These are phyloP conservation scores for Backusella macrospora DNA, from an alignment of 192 early-diverging fungal genomes.

Conservation along the genomic window DNA sequence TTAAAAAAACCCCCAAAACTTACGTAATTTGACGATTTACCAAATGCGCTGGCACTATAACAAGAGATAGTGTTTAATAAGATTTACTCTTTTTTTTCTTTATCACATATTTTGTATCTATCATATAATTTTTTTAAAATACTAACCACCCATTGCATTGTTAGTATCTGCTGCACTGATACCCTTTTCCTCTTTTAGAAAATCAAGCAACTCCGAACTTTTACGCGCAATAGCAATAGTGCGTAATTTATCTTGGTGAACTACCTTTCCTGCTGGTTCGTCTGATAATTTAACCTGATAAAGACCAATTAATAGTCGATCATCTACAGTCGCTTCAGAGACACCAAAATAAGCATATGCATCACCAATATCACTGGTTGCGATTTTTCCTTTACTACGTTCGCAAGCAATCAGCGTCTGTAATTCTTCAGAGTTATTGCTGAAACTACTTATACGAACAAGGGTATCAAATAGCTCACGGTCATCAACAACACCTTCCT, in stretches of 20 bases:
- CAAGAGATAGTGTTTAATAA: not conserved
- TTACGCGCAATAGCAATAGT: slow-evolving; percentile 27
- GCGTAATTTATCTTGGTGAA: slow-evolving; percentile 32
- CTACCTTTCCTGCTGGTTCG: slow-evolving; percentile 30
- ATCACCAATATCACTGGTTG: slow-evolving; percentile 37
- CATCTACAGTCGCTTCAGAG: slow-evolving; percentile 40
- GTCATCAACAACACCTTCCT: slow-evolving; percentile 44
- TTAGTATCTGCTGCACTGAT: slow-evolving; percentile 3
- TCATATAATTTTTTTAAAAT: too few relatives aligned
- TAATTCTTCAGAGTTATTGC: slow-evolving; percentile 43
- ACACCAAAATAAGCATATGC: slow-evolving; percentile 55
- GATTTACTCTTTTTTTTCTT: not conserved
- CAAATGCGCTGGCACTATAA: slow-evolving; percentile 1
- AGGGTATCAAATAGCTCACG: slow-evolving; percentile 48
- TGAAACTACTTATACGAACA: slow-evolving; percentile 36
- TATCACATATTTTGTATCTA: not conserved
- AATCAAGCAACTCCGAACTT: slow-evolving; percentile 22
- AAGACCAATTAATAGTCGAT: slow-evolving; percentile 35
- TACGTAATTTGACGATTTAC: slow-evolving; percentile 14
- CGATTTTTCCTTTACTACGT: slow-evolving; percentile 55
- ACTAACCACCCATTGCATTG: not conserved
- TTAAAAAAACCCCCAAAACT: not conserved
- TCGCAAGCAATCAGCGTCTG: slow-evolving; percentile 50
- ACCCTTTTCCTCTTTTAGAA: slow-evolving; percentile 23
- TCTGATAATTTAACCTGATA: slow-evolving; percentile 37